These are phyloP conservation scores for Pseudevernia furfuracea DNA, from an alignment of 495 filamentous ascomycete species.

Conservation along the genomic window DNA sequence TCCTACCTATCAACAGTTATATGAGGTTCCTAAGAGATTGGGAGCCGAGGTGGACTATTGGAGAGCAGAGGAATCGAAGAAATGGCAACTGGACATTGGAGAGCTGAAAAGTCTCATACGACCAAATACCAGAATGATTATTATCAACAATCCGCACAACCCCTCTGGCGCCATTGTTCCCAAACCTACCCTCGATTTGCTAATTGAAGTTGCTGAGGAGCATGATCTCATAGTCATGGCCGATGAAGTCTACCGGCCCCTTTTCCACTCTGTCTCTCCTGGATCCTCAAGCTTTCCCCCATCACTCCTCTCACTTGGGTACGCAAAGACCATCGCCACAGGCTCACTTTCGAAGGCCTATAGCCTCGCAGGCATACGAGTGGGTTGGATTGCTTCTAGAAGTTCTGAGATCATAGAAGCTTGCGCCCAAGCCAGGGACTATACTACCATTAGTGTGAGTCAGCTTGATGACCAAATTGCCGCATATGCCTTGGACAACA, in stretches of 20 bases:
- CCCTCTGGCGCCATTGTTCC: conserved; percentile 72
- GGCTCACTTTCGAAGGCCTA: conserved; percentile 85
- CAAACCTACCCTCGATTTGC: conserved; percentile 46
- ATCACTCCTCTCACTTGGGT: conserved; percentile 63
- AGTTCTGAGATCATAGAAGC: conserved; percentile 54
- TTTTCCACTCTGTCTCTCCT: conserved; percentile 70
- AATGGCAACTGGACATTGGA: conserved; percentile 58
- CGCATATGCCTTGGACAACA: conserved; percentile 57
- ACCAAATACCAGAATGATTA: conserved; percentile 67
- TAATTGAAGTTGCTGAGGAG: conserved; percentile 57
- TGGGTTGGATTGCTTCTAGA: conserved; percentile 76
- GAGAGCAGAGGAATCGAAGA: conserved; percentile 58
- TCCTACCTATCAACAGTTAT: conserved; percentile 86
- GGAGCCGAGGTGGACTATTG: conserved; percentile 78
- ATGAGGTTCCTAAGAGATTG: conserved; percentile 64
- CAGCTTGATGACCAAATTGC: conserved; percentile 78
- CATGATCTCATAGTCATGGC: conserved; percentile 60
- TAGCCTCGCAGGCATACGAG: conserved; percentile 71
- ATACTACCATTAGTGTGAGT: conserved; percentile 79
- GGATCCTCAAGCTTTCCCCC: conserved; percentile 52
- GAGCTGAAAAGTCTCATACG: conserved; percentile 62
- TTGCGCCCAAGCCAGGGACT: conserved; percentile 62
- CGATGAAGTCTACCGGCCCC: conserved; percentile 82
- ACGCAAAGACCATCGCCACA: conserved; percentile 61
- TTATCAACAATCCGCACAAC: conserved; percentile 80